Evolutionary conservation across 768 basidiomycete species (phyloP).

Genomic region (Termitomyces bulborhizus): DNA sequence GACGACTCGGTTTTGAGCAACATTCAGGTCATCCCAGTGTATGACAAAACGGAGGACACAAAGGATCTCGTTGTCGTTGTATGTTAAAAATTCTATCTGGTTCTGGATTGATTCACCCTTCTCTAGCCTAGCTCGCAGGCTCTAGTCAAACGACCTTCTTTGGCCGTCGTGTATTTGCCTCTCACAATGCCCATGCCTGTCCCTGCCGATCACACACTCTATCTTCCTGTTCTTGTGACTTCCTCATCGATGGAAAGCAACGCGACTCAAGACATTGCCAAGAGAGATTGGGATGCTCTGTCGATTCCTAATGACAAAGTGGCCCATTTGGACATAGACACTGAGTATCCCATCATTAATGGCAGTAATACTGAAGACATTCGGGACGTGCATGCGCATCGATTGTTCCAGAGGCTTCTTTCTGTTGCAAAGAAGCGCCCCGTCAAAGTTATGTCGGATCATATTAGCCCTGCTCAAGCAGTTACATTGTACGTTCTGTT

Average conservation of each 20-base stretch:
- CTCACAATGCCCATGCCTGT: slow-evolving; percentile 27
- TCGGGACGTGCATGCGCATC: slow-evolving; percentile 34
- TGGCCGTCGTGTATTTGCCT: slow-evolving; percentile 68
- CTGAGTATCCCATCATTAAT: slow-evolving; percentile 37
- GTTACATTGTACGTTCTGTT: slow-evolving; percentile 54
- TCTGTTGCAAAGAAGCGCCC: slow-evolving; percentile 29
- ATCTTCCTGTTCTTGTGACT: slow-evolving; percentile 53
- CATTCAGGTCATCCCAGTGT: slow-evolving; percentile 26
- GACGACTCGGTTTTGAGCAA: slow-evolving; percentile 18
- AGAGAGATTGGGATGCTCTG: slow-evolving; percentile 38
- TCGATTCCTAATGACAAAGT: slow-evolving; percentile 34
- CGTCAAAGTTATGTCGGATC: slow-evolving; percentile 30
- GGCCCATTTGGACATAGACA: slow-evolving; percentile 28
- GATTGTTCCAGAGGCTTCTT: slow-evolving; percentile 40
- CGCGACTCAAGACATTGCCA: slow-evolving; percentile 23
- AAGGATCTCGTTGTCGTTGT: slow-evolving; percentile 15
- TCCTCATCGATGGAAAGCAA: slow-evolving; percentile 12
- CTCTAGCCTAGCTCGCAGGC: slow-evolving; percentile 35
- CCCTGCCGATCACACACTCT: slow-evolving; percentile 32
- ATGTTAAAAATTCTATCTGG: slow-evolving; percentile 27
- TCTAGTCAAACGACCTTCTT: slow-evolving; percentile 40
- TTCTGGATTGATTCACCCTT: slow-evolving; percentile 29
- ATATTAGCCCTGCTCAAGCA: slow-evolving; percentile 48
- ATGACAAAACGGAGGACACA: slow-evolving; percentile 30
- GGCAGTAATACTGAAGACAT: slow-evolving; percentile 36